These are phyloP conservation scores for Odontarrhena argentea DNA, from an alignment of 345 rosid genomes.

Conservation along the genomic window DNA sequence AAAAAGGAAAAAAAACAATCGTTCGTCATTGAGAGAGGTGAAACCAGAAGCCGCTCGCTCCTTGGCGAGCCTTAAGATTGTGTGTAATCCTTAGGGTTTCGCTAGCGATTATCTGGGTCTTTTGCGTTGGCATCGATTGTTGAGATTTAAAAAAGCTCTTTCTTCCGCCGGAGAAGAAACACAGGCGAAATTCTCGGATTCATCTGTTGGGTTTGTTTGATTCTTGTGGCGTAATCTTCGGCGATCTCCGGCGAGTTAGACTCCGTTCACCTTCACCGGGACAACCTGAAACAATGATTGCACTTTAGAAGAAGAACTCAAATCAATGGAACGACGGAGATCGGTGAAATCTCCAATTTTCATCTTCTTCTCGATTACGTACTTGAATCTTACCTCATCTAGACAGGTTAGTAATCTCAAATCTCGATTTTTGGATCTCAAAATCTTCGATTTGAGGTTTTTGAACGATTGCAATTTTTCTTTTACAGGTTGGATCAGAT, in stretches of 20 bases:
- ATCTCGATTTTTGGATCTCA: background rate
- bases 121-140: conserved; percentile 17
- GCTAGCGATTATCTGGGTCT: conserved; percentile 33
- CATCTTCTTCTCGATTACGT: conserved; percentile 20
- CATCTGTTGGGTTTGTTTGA: conserved; percentile 44
- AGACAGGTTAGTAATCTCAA: conserved; percentile 17
- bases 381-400: conserved; percentile 4
- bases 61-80: conserved; percentile 20
- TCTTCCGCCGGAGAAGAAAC: conserved; percentile 11
- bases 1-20: background rate
- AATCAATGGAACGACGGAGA: conserved; percentile 30
- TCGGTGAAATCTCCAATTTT: background rate
- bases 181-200: conserved; percentile 39
- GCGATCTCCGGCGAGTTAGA: conserved; percentile 25
- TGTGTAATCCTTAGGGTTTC: background rate
- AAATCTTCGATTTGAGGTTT: background rate
- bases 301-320: background rate
- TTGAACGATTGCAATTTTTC: background rate
- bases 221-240: background rate
- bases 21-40: conserved; percentile 26
- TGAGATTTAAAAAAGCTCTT: background rate
- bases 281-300: conserved; percentile 2
- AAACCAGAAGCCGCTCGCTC: conserved; percentile 37
- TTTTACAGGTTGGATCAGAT: conserved; percentile 27
- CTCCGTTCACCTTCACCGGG: conserved; percentile 22